Base-by-base conservation (phyloP, 345 rosid species). In the Lumnitzera littorea region DNA sequence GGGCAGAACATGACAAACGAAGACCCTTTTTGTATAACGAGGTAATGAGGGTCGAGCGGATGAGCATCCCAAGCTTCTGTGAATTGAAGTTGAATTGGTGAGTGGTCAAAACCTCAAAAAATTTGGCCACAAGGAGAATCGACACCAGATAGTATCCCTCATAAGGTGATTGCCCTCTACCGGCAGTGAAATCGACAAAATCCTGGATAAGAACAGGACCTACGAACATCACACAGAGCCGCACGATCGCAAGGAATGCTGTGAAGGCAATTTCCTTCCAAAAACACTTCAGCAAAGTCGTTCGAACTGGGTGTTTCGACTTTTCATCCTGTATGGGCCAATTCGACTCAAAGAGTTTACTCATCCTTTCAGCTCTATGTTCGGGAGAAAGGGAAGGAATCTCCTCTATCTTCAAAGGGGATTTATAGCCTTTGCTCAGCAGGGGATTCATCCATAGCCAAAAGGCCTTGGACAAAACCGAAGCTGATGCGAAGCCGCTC, bases 401-500 rank as follows among this genome's bases (percentile, higher is more conserved):
- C 15, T 89, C 84, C 12, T 81, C 82, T 2, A 85, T 69, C 48
- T 76, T 89, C 50, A 92, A 77, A 24, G 98, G 91, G 16, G 96
- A 78, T 66, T 80, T 75, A 68, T 85, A 92, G 25, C 96, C 98
- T 76, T 81, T 84, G 52, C 70, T 76, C 20, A 89, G 72, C 41
- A 92, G 64, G 14, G 96, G 96, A 72, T 87, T 92, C 87, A 92
- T 85, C 98, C 96, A 92, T 29, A 92, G 36, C 98, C 94, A 92
- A 46, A 92, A 89, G 60, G 73, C 63, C 61, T 80, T 89, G 2
- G 96, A 89, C 46, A 82, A 2, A 24, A 60, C 27, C 0, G 96
- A 80, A 63, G 98, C 98, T 12, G 94, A 77, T 64, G 96, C 94
- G 48, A 80, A 89, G 29, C 71, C 76, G 56, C 75, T 80, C 24